Percentiles rank a stretch among this genome's conserved stretches.
Evolutionary conservation across 108 stramenopile genomes (phyloP).

Genomic region (Fragilaria crotonensis): DNA sequence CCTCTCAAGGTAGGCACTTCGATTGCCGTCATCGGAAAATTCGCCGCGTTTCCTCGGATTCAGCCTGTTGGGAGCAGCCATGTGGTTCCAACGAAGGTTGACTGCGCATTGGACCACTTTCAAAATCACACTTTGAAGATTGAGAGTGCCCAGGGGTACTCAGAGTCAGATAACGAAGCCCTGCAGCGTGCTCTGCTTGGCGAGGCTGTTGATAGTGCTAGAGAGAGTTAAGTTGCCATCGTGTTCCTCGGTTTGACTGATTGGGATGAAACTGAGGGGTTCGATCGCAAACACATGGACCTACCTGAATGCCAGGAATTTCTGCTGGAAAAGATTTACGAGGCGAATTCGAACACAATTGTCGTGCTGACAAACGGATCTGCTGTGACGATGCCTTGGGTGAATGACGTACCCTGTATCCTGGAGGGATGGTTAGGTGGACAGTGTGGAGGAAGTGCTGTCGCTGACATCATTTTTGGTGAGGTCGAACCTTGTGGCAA

Average conservation of each 20-base stretch:
- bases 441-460: conserved; percentile 49
- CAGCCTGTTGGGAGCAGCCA: conserved; percentile 49
- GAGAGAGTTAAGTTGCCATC: conserved; percentile 23
- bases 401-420: conserved; percentile 22
- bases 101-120: conserved; percentile 22
- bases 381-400: conserved; percentile 47
- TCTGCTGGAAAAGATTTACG: conserved; percentile 23
- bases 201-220: conserved; percentile 22
- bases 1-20: conserved; percentile 15
- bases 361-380: conserved; percentile 46
- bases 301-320: conserved; percentile 36
- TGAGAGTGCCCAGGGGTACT: neutral
- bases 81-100: conserved; percentile 23
- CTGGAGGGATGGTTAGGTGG: conserved; percentile 53
- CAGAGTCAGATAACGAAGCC: neutral
- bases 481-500: conserved; percentile 39
- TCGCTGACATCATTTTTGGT: conserved; percentile 64
- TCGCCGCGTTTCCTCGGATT: conserved; percentile 35
- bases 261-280: conserved; percentile 52
- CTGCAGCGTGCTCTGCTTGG: conserved; percentile 10
- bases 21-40: conserved; percentile 43
- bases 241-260: conserved; percentile 50
- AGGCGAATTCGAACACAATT: conserved; percentile 29
- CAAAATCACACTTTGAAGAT: conserved; percentile 3
- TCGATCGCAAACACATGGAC: conserved; percentile 35